phyloP scores from a whole-genome alignment of 164 flowering plant species.

The Taxillus chinensis region DNA sequence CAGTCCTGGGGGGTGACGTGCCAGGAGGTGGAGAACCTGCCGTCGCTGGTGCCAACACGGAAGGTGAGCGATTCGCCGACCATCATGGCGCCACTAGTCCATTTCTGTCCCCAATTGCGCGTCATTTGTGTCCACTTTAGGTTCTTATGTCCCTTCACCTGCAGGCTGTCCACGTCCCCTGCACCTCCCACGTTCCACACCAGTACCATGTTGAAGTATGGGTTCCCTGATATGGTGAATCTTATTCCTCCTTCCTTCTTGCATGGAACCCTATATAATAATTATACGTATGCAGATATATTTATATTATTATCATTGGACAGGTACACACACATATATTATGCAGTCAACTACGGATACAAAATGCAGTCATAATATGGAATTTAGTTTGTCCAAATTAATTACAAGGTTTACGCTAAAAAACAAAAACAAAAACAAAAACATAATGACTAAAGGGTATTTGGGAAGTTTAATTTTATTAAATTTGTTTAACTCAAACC shows the following conservation, averaged over 20 bases:
- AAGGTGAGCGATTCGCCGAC: neutral
- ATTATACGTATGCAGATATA: neutral
- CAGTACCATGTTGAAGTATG: constrained; percentile 3
- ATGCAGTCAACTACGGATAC: too few species aligned
- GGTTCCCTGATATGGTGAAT: neutral
- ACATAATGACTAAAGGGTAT: too few species aligned
- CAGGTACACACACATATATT: too few species aligned
- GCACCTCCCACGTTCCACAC: constrained; percentile 46
- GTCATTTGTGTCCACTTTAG: neutral
- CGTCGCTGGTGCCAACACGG: neutral
- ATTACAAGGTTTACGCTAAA: too few species aligned
- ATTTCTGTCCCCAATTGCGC: neutral
- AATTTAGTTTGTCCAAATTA: too few species aligned
- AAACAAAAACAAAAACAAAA: too few species aligned
- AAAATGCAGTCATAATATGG: too few species aligned
- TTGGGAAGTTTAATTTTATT: too few species aligned
- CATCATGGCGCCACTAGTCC: neutral
- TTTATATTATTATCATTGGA: too few species aligned
- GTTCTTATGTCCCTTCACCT: constrained; percentile 1
- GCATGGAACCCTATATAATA: constrained; percentile 1
- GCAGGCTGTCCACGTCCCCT: neutral
- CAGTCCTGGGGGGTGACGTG: neutral
- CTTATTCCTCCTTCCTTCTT: neutral
- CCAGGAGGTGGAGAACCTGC: neutral
- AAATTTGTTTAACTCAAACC: too few species aligned